Evolutionary conservation across 1,139 yeast species (phyloP).

Genomic region (Yamadazyma sp.): DNA sequence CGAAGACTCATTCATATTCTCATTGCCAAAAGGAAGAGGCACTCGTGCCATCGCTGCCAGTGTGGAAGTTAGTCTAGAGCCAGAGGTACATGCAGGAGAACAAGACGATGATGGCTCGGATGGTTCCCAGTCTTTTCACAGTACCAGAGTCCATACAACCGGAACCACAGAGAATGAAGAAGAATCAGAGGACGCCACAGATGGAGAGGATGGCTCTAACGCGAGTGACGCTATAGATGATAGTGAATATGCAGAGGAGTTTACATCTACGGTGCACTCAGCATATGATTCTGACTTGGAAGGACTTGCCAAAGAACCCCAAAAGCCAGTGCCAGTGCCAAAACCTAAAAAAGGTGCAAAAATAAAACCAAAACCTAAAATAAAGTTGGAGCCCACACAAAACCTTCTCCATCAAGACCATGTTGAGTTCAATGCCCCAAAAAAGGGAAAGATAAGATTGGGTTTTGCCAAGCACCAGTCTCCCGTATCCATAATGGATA

Average conservation of each 20-base stretch:
- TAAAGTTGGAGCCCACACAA: constrained; percentile 3
- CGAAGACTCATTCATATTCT: constrained; percentile 3
- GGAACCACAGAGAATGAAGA: not conserved
- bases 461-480: constrained; percentile 11
- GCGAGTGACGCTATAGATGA: not conserved
- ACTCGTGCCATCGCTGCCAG: not conserved
- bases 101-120: not conserved
- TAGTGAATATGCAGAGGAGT: not conserved
- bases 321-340: not conserved
- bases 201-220: constrained; percentile 3
- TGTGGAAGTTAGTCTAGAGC: too few species aligned
- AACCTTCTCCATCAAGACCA: constrained; percentile 2
- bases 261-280: too few species aligned
- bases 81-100: not conserved
- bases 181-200: constrained; percentile 4
- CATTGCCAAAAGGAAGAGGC: constrained; percentile 1
- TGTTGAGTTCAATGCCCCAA: constrained; percentile 2
- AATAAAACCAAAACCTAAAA: constrained; percentile 1
- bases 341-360: constrained; percentile 1
- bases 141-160: not conserved
- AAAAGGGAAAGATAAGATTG: constrained; percentile 16
- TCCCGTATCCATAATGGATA: constrained; percentile 23
- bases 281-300: too few species aligned
- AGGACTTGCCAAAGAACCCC: not conserved
- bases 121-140: not conserved